Evolutionary conservation across 176 grass and related monocot species (phyloP), one percentile per base, ranked within the genome.

Genomic region (Zoysia japonica): DNA sequence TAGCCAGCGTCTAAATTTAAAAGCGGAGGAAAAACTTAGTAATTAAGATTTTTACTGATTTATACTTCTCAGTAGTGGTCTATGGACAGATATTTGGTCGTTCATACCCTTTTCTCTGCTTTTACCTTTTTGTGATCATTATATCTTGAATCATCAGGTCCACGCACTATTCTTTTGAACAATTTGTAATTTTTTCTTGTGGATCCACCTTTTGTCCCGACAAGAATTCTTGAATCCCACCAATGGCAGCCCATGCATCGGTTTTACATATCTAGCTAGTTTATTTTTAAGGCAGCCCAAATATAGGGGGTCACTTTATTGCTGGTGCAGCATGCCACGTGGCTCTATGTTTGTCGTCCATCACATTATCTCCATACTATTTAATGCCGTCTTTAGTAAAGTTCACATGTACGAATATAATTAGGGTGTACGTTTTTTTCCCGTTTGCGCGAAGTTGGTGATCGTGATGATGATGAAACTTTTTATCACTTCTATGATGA

Each of bases 281-380:
- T 78, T 83, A 85, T 87, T 56, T 83, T 56, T 78, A 48, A 72
- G 45, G 45, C 45, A 46, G 45, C 74, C 13, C 3, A 56, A 71
- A 75, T 62, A 41, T 9, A 68, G 17, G 61, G 45, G 68, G 37
- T 5, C 9, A 41, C 39, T 66, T 77, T 73, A 19, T 35, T 59
- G 60, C 28, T 64, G 56, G 57, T 65, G 73, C 5, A 41, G 20
- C 41, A 36, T 44, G 44, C 72, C 51, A 83, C 60, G 51, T 87
- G 85, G 80, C 67, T 2, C 63, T 72, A 68, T 11, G 15, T 7
- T 35, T 52, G 15, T 83, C 68, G 52, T 57, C 28, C 72, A 56
- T 65, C 40, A 36, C n/a, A 70, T 76, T 81, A 87, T 77, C 74
- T 38, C 9, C 41, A 49, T 64, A 54, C 13, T 76, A 81, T 48